These are phyloP conservation scores for Thermomyces lanuginosus DNA, from an alignment of 2,329 filamentous ascomycete genomes.

Conservation along the genomic window DNA sequence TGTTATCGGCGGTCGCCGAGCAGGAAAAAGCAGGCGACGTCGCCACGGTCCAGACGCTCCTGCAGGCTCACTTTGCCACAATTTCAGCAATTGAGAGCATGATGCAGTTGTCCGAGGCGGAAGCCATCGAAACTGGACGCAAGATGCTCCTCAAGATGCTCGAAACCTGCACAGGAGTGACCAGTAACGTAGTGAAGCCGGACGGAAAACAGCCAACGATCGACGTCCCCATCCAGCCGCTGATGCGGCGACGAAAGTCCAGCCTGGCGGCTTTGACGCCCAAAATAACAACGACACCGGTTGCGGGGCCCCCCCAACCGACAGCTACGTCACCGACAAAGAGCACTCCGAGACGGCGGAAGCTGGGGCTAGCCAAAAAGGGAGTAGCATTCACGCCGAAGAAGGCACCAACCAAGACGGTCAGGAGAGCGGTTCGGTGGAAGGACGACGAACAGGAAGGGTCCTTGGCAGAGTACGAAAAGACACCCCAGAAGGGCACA, in stretches of 20 bases:
- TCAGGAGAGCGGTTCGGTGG: slow-evolving; percentile 75
- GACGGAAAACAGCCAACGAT: slow-evolving; percentile 47
- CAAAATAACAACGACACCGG: slow-evolving; percentile 13
- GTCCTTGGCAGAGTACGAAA: slow-evolving; percentile 74
- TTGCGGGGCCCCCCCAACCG: slow-evolving; percentile 17
- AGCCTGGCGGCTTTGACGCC: slow-evolving; percentile 22
- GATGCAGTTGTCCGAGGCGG: slow-evolving; percentile 63
- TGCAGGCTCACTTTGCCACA: slow-evolving; percentile 84
- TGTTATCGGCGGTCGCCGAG: slow-evolving; percentile 59
- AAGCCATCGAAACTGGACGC: slow-evolving; percentile 67
- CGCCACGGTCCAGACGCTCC: slow-evolving; percentile 61
- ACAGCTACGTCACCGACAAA: slow-evolving; percentile 48
- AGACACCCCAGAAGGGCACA: slow-evolving; percentile 69
- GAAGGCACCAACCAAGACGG: slow-evolving; percentile 45
- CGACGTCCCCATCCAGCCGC: slow-evolving; percentile 52
- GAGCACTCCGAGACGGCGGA: slow-evolving; percentile 65
- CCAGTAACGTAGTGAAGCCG: slow-evolving; percentile 76
- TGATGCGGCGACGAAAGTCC: slow-evolving; percentile 48
- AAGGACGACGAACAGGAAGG: slow-evolving; percentile 79
- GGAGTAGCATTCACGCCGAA: slow-evolving; percentile 66
- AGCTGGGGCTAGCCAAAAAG: slow-evolving; percentile 46
- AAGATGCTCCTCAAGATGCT: slow-evolving; percentile 62
- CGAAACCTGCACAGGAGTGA: slow-evolving; percentile 55
- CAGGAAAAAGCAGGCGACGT: slow-evolving; percentile 70
- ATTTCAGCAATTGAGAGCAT: slow-evolving; percentile 69